Percentiles rank a stretch among this genome's conserved stretches.
Conservation (phyloP, 768 basidiomycete genomes). For the Tephrocybe sp. region DNA sequence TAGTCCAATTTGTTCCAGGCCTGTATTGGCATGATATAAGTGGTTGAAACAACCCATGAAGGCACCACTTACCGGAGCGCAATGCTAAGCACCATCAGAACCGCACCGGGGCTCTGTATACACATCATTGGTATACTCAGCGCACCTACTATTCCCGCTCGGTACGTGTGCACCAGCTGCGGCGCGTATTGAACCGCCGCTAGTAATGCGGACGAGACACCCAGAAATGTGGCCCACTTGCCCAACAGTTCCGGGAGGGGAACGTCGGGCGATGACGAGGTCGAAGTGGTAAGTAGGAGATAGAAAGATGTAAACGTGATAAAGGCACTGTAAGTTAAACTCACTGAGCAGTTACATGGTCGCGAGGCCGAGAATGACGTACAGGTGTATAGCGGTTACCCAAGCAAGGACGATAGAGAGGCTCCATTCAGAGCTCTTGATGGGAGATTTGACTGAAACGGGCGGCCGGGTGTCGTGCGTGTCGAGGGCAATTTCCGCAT, state of each 20-base stretch:
- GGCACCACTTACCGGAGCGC: constrained; percentile 60
- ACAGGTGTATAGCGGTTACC: constrained; percentile 76
- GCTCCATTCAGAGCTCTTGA: constrained; percentile 71
- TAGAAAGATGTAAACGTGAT: constrained; percentile 60
- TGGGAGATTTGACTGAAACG: constrained; percentile 43
- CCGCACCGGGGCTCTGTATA: constrained; percentile 88
- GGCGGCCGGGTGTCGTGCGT: constrained; percentile 41
- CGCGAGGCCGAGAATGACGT: neutral
- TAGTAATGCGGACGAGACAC: constrained; percentile 75
- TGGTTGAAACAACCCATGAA: no score
- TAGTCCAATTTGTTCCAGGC: constrained; percentile 85
- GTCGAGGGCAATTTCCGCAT: constrained; percentile 39
- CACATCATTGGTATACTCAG: constrained; percentile 95
- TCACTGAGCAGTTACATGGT: constrained; percentile 4
- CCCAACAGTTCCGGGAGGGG: constrained; percentile 32
- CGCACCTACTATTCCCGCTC: constrained; percentile 81
- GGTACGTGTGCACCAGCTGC: constrained; percentile 81
- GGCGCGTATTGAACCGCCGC: constrained; percentile 88
- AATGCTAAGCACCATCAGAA: constrained; percentile 84
- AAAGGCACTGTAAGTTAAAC: constrained; percentile 43
- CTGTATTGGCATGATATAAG: constrained; percentile 36
- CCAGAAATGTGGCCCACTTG: constrained; percentile 85
- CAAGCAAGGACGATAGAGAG: constrained; percentile 76
- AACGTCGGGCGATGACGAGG: constrained; percentile 38
- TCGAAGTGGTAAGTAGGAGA: constrained; percentile 48